Evolutionary conservation across 441 rosid genomes (phyloP).

Genomic region (Croton laevigatus): DNA sequence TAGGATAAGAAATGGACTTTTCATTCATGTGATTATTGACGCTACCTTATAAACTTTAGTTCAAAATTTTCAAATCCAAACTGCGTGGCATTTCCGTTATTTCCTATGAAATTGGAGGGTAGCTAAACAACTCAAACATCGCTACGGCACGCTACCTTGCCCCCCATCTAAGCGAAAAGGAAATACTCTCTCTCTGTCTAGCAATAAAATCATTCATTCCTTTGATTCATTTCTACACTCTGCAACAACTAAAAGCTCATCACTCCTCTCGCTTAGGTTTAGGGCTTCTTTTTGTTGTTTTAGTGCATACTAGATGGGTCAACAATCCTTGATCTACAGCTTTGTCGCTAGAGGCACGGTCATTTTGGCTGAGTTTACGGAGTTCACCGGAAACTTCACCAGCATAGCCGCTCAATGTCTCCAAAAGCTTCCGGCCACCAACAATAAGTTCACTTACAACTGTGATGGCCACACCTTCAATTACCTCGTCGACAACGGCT

Average conservation of each 20-base stretch:
- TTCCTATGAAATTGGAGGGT: conserved; percentile 31
- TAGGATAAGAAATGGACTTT: neutral
- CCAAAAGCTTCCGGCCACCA: conserved; percentile 66
- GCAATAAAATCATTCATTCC: conserved; percentile 14
- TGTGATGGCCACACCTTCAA: conserved; percentile 87
- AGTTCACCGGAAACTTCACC: conserved; percentile 70
- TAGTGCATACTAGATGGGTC: conserved; percentile 42
- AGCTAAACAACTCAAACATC: neutral
- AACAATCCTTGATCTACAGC: conserved; percentile 76
- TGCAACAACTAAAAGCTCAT: conserved; percentile 4
- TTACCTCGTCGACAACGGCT: conserved; percentile 69
- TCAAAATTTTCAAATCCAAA: neutral
- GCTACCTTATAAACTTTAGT: neutral
- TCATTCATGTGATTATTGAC: too few relatives aligned
- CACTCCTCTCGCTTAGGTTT: conserved; percentile 13
- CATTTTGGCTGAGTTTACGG: conserved; percentile 65
- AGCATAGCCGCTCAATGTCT: conserved; percentile 70
- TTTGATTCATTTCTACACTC: conserved; percentile 14
- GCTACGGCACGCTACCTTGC: conserved; percentile 28
- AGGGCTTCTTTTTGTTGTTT: conserved; percentile 13
- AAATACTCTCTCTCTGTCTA: conserved; percentile 18
- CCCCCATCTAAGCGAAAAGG: conserved; percentile 29
- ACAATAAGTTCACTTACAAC: conserved; percentile 72
- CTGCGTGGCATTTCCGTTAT: conserved; percentile 43
- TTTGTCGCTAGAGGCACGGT: conserved; percentile 71